Conservation (phyloP, 2,329 filamentous ascomycete species). For the Grosmannia huntii region DNA sequence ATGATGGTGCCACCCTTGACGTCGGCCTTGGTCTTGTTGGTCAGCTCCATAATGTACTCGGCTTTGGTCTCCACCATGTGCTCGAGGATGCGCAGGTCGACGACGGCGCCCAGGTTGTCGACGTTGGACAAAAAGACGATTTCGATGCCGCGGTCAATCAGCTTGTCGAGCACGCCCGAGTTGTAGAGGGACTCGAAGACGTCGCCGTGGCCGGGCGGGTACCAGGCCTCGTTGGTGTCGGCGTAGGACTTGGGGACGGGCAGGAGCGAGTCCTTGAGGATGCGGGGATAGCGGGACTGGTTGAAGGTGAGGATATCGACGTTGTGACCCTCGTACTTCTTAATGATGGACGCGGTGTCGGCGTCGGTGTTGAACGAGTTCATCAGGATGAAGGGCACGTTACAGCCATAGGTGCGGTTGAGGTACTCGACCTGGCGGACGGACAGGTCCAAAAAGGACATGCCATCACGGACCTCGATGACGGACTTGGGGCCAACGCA, state of each 20-base stretch:
- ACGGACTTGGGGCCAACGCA: slow-evolving; percentile 99
- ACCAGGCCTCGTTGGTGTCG: slow-evolving; percentile 91
- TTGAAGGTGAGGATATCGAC: slow-evolving; percentile 99
- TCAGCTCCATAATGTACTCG: slow-evolving; percentile 99
- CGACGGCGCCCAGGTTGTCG: slow-evolving; percentile 94
- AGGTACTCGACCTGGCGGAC: slow-evolving; percentile 98
- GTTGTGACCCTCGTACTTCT: slow-evolving; percentile 99
- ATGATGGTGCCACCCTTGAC: slow-evolving; percentile 99
- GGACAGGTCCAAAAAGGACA: slow-evolving; percentile 98
- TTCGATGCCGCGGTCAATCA: slow-evolving; percentile 89
- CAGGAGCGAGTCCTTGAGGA: slow-evolving; percentile 95
- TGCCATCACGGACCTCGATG: slow-evolving; percentile 98
- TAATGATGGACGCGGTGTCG: slow-evolving; percentile 97
- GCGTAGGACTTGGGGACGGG: slow-evolving; percentile 84
- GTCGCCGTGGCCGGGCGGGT: slow-evolving; percentile 97
- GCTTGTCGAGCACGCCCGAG: slow-evolving; percentile 93
- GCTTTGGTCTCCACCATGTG: slow-evolving; percentile 97
- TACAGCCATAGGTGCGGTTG: slow-evolving; percentile 94
- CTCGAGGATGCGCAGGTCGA: slow-evolving; percentile 94
- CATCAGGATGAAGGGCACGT: slow-evolving; percentile 97
- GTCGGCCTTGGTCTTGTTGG: slow-evolving; percentile 99
- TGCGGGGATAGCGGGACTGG: slow-evolving; percentile 95
- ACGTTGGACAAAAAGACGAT: slow-evolving; percentile 98
- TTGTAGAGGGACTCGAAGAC: slow-evolving; percentile 99
- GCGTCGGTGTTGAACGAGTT: slow-evolving; percentile 99